These are phyloP conservation scores for Ambrosia trifida DNA, from an alignment of 129 eudicot species.

Conservation along the genomic window DNA sequence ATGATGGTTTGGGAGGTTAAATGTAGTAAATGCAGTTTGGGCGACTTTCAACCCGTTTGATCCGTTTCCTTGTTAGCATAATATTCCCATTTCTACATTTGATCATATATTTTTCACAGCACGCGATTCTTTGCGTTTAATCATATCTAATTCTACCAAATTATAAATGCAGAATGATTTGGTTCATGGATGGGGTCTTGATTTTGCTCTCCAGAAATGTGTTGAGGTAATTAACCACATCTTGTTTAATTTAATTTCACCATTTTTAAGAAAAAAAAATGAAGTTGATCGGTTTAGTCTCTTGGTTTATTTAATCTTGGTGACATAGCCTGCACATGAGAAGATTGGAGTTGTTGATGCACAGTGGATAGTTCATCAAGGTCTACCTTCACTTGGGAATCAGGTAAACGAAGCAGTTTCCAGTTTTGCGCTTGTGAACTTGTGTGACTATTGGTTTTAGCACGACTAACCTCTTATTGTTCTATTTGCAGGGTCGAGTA, in stretches of 20 bases:
- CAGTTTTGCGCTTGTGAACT: slow-evolving; percentile 19
- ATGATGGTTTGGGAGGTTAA: not conserved
- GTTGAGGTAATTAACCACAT: slow-evolving; percentile 59
- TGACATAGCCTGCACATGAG: slow-evolving; percentile 75
- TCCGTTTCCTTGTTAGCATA: not conserved
- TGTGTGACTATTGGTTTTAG: not conserved
- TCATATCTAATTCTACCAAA: slow-evolving; percentile 10
- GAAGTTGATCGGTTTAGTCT: not conserved
- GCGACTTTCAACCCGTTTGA: not conserved
- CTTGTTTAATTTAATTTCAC: not conserved
- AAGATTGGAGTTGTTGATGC: slow-evolving; percentile 97
- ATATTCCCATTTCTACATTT: not conserved
- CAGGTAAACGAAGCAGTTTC: slow-evolving; percentile 51
- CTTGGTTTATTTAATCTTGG: not conserved
- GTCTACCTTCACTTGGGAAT: slow-evolving; percentile 79
- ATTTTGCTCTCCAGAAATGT: slow-evolving; percentile 78
- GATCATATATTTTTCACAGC: slow-evolving; percentile 12
- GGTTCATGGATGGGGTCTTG: slow-evolving; percentile 98
- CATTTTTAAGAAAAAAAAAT: not conserved
- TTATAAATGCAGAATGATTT: slow-evolving; percentile 69
- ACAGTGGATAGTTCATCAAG: slow-evolving; percentile 91
- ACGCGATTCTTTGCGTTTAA: slow-evolving; percentile 14
- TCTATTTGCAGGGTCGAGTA: slow-evolving; percentile 46
- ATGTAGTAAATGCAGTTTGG: not conserved
- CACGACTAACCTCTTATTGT: slow-evolving; percentile 16